A percentile compares a stretch with the other conserved stretches of the same genome.
Evolutionary conservation across 495 filamentous ascomycete species (phyloP).

Genomic region (Hypoxylon fragiforme): DNA sequence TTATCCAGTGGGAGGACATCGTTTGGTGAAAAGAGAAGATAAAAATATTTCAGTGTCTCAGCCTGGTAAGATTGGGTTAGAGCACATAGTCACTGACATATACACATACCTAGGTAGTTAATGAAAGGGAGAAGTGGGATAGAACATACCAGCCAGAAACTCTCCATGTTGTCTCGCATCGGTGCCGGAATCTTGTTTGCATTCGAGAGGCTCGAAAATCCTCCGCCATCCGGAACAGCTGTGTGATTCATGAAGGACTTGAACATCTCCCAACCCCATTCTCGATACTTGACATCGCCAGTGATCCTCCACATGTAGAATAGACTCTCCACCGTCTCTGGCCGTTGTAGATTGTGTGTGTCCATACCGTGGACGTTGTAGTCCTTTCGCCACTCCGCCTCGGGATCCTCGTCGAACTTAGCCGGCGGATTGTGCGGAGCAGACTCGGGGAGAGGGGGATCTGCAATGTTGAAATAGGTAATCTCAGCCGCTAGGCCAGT

Average conservation of each 20-base stretch:
- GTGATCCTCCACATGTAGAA: constrained; percentile 99
- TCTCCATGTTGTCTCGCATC: constrained; percentile 84
- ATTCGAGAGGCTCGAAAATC: constrained; percentile 81
- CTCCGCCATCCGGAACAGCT: constrained; percentile 70
- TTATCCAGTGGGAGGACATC: constrained; percentile 83
- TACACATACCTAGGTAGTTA: too few relatives aligned
- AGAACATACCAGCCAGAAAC: constrained; percentile 84
- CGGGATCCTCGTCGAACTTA: constrained; percentile 52
- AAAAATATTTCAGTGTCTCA: constrained; percentile 98
- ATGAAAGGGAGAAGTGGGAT: not conserved
- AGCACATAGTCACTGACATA: constrained; percentile 1
- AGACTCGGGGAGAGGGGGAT: constrained; percentile 60
- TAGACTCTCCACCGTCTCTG: constrained; percentile 91
- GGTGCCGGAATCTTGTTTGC: constrained; percentile 68
- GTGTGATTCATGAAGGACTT: constrained; percentile 85
- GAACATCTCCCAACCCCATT: constrained; percentile 99
- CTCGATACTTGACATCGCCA: constrained; percentile 82
- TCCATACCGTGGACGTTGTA: constrained; percentile 76
- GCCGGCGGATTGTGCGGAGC: constrained; percentile 51
- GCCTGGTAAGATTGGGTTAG: constrained; percentile 56
- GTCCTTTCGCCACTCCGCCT: constrained; percentile 71
- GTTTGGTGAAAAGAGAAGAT: constrained; percentile 85
- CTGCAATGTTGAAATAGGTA: constrained; percentile 77
- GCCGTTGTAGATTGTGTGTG: constrained; percentile 90
- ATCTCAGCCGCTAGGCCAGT: constrained; percentile 94